These are phyloP conservation scores for Clitopilus passeckerianus DNA, from an alignment of 768 basidiomycete genomes.

Conservation along the genomic window DNA sequence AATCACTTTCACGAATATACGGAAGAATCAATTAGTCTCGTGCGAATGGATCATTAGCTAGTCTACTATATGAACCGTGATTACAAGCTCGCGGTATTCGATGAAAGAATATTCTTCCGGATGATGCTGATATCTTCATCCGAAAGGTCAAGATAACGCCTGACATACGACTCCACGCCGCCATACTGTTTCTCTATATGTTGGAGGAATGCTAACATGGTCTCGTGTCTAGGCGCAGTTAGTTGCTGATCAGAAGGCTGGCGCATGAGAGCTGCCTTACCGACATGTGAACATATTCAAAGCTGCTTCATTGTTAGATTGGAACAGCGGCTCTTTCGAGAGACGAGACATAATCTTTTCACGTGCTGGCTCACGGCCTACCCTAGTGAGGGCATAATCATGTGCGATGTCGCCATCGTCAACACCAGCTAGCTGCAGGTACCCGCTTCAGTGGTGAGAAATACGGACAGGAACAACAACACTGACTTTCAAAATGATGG, in stretches of 20 bases:
- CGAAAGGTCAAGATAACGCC: constrained; percentile 48
- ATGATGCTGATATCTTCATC: constrained; percentile 61
- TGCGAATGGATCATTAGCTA: not conserved
- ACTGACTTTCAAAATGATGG: constrained; percentile 63
- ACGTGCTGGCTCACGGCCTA: constrained; percentile 77
- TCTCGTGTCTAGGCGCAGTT: constrained; percentile 47
- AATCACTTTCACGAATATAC: not conserved
- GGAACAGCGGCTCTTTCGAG: constrained; percentile 67
- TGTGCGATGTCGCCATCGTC: constrained; percentile 57
- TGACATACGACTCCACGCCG: constrained; percentile 61
- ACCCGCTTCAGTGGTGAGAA: not conserved
- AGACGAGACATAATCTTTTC: constrained; percentile 66
- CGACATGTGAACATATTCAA: constrained; percentile 82
- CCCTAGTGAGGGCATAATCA: constrained; percentile 74
- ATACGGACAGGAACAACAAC: not conserved
- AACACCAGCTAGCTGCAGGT: constrained; percentile 63
- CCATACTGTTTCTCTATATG: constrained; percentile 62
- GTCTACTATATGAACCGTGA: constrained; percentile 1
- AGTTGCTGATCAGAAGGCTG: not conserved
- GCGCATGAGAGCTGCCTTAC: constrained; percentile 34
- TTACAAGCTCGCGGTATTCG: constrained; percentile 15
- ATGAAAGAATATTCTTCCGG: constrained; percentile 48
- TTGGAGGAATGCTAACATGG: constrained; percentile 68
- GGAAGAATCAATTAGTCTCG: not conserved
- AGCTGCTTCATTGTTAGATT: constrained; percentile 67